Evolutionary conservation across 2,329 filamentous ascomycete species (phyloP), one percentile per base, ranked within the genome.

Genomic region (Ophiostoma sp.): DNA sequence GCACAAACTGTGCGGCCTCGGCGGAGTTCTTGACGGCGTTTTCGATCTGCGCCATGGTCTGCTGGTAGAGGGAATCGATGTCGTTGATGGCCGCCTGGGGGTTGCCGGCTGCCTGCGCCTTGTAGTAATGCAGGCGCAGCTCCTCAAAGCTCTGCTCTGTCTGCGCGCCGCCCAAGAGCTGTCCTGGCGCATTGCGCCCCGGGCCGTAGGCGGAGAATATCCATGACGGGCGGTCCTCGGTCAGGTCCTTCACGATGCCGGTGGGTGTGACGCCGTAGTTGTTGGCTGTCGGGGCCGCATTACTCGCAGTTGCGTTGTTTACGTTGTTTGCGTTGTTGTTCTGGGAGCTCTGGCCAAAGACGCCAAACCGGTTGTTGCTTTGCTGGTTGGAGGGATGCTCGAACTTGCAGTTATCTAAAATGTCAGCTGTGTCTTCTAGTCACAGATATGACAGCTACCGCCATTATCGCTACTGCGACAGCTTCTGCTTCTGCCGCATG

Each of bases 131-230:
- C 36, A 93, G 76, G 65, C 93, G 85, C 76, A 96, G 85, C 78
- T 98, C 94, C 77, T 98, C 94, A 55, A 90, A 89, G 74, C 92
- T 96, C 76, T 93, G 89, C 77, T 98, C 94, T 18, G 93, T 85
- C 5, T 86, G 82, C 62, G 83, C 84, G 1, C 92, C 93, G 66
- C 92, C 92, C 74, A 97, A 93, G 0, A 97, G 83, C 77, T 97
- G 92, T 18, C 87, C 86, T 0, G 93, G 93, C 1, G 90, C 87
- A 73, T 93, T 86, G 74, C 82, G 84, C 4, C 89, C 90, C 0
- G 93, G 93, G 0, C 88, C 91, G 77, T 97, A 98, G 36, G 89
- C 85, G 1, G 93, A 97, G 38, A 97, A 84, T 4, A 95, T 89
- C 90, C 93, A 98, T 81, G 86, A 80, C 18, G 94, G 94, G 8